Conservation (phyloP, 83 land plant species). For the Picea mariana region DNA sequence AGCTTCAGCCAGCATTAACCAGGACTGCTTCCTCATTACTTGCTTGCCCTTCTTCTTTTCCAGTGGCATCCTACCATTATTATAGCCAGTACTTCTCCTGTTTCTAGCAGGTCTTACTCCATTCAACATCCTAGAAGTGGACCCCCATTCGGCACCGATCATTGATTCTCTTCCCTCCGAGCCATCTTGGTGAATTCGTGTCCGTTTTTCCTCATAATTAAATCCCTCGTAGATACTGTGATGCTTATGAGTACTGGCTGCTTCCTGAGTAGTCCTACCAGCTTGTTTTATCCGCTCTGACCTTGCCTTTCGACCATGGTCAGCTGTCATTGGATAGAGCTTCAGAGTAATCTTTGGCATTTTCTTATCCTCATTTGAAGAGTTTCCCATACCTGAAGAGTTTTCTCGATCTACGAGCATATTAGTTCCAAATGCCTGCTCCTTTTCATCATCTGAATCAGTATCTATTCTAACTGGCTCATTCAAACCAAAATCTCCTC, state of each 20-base stretch:
- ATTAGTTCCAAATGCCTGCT: background rate
- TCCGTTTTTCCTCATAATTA: slow-evolving; percentile 17
- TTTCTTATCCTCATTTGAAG: background rate
- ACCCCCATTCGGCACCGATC: slow-evolving; percentile 27
- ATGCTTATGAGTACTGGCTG: background rate
- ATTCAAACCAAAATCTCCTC: slow-evolving; percentile 1
- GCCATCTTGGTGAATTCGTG: slow-evolving; percentile 7
- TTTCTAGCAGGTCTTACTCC: slow-evolving; percentile 47
- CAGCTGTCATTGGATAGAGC: background rate
- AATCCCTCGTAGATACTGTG: background rate
- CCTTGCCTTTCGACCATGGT: slow-evolving; percentile 29
- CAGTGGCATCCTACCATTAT: slow-evolving; percentile 20
- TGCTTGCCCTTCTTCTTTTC: slow-evolving; percentile 33
- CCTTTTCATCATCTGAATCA: background rate
- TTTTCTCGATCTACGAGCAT: background rate
- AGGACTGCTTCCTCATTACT: slow-evolving; percentile 44
- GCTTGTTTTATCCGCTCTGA: slow-evolving; percentile 30
- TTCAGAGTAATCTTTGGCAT: slow-evolving; percentile 14
- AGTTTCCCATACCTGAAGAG: background rate
- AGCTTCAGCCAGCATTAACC: slow-evolving; percentile 78
- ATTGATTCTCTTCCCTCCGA: slow-evolving; percentile 13
- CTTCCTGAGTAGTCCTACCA: slow-evolving; percentile 12
- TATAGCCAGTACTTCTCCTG: slow-evolving; percentile 30
- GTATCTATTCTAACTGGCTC: background rate
- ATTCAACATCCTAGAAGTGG: slow-evolving; percentile 32